Evolutionary conservation across 371 early-diverging fungal genomes (phyloP).

Genomic region (Apophysomyces elegans): DNA sequence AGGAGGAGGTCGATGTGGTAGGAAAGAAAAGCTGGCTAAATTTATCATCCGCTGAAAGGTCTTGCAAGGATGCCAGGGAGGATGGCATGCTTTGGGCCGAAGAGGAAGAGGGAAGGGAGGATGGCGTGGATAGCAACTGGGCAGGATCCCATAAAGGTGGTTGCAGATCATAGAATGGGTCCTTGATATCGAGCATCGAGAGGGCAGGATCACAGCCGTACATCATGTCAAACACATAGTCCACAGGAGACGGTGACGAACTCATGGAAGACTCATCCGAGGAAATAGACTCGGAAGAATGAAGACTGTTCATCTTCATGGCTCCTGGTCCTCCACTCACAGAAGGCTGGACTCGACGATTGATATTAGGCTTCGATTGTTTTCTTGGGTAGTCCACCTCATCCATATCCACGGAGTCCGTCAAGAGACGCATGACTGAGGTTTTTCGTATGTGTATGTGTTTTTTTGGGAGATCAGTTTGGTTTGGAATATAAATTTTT

Average conservation of each 20-base stretch:
- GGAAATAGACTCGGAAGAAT: conserved; percentile 37
- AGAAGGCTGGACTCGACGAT: not conserved
- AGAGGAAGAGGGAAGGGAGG: conserved; percentile 6
- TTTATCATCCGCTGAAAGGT: conserved; percentile 2
- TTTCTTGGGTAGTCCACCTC: conserved; percentile 7
- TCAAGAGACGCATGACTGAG: conserved; percentile 60
- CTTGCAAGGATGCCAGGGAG: not conserved
- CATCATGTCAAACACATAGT: conserved; percentile 56
- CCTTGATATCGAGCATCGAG: conserved; percentile 34
- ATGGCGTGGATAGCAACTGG: conserved; percentile 13
- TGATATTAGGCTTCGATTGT: not conserved
- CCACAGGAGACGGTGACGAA: conserved; percentile 47
- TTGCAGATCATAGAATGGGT: conserved; percentile 32
- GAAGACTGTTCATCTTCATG: conserved; percentile 14
- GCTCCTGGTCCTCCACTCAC: not conserved
- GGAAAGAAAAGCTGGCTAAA: not conserved
- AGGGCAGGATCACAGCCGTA: conserved; percentile 27
- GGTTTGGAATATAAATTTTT: not conserved
- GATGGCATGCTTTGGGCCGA: conserved; percentile 7
- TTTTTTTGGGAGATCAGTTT: conserved; percentile 4
- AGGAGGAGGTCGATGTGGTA: conserved; percentile 1
- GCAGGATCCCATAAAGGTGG: conserved; percentile 22
- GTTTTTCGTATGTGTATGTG: too few relatives aligned
- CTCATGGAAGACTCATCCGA: conserved; percentile 55
- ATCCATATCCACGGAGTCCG: conserved; percentile 31